phyloP scores from a whole-genome alignment of 768 basidiomycete genomes.

The Kondoa malvinella region DNA sequence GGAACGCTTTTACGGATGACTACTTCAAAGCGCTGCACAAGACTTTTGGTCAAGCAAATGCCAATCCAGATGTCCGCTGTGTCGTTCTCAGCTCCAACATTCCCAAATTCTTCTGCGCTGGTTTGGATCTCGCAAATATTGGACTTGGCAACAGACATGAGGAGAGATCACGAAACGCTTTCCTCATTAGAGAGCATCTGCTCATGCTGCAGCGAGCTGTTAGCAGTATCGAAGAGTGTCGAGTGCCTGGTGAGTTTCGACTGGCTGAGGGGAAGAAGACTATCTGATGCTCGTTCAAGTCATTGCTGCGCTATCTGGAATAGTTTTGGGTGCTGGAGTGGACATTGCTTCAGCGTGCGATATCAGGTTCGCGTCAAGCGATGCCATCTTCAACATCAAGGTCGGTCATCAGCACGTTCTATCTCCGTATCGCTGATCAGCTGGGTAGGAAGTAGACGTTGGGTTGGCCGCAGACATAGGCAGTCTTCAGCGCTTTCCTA shows the following conservation, averaged over 20 bases:
- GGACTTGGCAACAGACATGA: background rate
- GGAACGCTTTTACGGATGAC: background rate
- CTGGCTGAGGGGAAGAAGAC: background rate
- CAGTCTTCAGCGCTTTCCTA: background rate
- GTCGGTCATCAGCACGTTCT: too few species aligned
- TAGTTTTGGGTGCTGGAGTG: background rate
- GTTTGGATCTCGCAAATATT: background rate
- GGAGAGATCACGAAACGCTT: background rate
- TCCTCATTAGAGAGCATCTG: background rate
- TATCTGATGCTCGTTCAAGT: background rate
- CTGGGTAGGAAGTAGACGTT: background rate
- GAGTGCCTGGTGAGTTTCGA: background rate
- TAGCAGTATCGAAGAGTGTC: background rate
- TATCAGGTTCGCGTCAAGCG: background rate
- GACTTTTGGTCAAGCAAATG: background rate
- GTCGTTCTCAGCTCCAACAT: background rate
- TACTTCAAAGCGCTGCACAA: background rate
- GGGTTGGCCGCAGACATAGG: background rate
- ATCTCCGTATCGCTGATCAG: background rate
- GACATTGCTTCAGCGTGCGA: background rate
- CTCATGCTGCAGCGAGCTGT: background rate
- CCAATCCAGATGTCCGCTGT: background rate
- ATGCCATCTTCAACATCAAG: slow-evolving; percentile 1
- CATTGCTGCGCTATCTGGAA: slow-evolving; percentile 1
- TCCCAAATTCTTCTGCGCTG: background rate